phyloP scores from a whole-genome alignment of 2,329 filamentous ascomycete genomes.

The Ilyonectria robusta region DNA sequence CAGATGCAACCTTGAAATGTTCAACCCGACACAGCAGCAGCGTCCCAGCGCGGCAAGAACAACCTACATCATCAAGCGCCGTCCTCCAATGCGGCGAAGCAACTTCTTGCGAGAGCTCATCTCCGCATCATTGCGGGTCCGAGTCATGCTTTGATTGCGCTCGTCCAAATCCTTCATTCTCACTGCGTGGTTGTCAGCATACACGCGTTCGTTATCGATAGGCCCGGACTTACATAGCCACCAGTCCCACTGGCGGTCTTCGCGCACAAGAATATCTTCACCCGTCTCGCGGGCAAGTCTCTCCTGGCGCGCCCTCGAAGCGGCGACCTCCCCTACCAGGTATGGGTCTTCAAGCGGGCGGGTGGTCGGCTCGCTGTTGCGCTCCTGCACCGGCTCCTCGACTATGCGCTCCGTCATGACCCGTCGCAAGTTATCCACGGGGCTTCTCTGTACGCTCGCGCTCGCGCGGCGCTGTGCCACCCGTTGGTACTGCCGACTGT shows the following conservation, averaged over 20 bases:
- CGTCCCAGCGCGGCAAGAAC: slow-evolving; percentile 38
- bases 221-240: slow-evolving; percentile 64
- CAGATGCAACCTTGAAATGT: slow-evolving; percentile 40
- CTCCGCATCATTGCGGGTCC: slow-evolving; percentile 58
- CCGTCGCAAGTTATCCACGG: slow-evolving; percentile 46
- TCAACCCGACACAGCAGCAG: slow-evolving; percentile 36
- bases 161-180: slow-evolving; percentile 67
- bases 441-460: slow-evolving; percentile 59
- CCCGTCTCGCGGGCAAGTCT: slow-evolving; percentile 70
- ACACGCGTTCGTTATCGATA: neutral
- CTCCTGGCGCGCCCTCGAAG: slow-evolving; percentile 68
- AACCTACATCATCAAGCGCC: slow-evolving; percentile 46
- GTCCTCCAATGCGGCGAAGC: slow-evolving; percentile 57
- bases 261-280: slow-evolving; percentile 67
- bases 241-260: slow-evolving; percentile 74
- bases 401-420: slow-evolving; percentile 37
- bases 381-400: slow-evolving; percentile 35
- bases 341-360: slow-evolving; percentile 76
- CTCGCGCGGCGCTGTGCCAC: slow-evolving; percentile 74
- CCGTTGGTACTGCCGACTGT: slow-evolving; percentile 72
- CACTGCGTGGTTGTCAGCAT: slow-evolving; percentile 52
- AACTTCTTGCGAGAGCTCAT: slow-evolving; percentile 55
- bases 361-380: slow-evolving; percentile 38
- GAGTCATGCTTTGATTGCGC: slow-evolving; percentile 64
- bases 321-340: slow-evolving; percentile 76